phyloP scores from a whole-genome alignment of 352 stramenopile genomes.

The Stramenopiles sp. region DNA sequence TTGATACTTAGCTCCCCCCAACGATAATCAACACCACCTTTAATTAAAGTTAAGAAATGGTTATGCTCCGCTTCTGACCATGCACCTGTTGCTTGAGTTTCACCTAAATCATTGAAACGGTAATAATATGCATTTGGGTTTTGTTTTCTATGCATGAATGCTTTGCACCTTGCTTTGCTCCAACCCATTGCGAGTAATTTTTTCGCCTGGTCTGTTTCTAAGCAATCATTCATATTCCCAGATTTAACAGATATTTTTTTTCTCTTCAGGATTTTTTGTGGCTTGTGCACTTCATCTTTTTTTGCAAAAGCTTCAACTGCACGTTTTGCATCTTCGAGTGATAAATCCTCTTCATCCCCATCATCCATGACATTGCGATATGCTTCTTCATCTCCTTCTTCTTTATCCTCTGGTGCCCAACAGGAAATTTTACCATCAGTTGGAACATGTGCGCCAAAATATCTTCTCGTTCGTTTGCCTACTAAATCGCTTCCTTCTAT shows the following conservation, averaged over 20 bases:
- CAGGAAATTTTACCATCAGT: not conserved
- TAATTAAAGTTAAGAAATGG: not conserved
- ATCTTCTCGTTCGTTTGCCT: not conserved
- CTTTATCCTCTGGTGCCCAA: not conserved
- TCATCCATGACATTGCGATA: not conserved
- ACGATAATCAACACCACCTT: not conserved
- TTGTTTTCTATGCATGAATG: not conserved
- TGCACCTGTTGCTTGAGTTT: not conserved
- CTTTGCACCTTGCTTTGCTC: not conserved
- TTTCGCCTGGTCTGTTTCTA: not conserved
- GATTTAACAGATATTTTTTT: not conserved
- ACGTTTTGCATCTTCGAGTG: not conserved
- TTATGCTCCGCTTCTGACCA: not conserved
- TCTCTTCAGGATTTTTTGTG: not conserved
- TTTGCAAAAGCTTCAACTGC: not conserved
- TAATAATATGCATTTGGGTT: constrained; percentile 8
- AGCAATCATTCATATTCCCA: not conserved
- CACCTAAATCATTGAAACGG: not conserved
- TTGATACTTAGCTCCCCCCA: not conserved
- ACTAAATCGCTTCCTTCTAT: not conserved
- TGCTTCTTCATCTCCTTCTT: not conserved
- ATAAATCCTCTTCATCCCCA: not conserved
- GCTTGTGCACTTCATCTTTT: not conserved
- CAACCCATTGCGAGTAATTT: not conserved
- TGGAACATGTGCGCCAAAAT: not conserved